These are phyloP conservation scores for apple (Malus domestica) DNA, from an alignment of 306 rosid species.

Conservation along the genomic window ASM211411v1 NC_041790.1:24794501-24795000, in stretches of 20 bases:
- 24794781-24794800: background rate
- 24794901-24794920: background rate
- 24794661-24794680: background rate
- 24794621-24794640: too few relatives aligned
- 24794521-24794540: too few relatives aligned
- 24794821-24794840: slow-evolving; percentile 6
- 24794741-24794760: slow-evolving; percentile 5
- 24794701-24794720: slow-evolving; percentile 25
- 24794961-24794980: background rate
- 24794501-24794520: too few relatives aligned
- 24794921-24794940: background rate
- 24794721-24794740: slow-evolving; percentile 30
- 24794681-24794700: slow-evolving; percentile 11
- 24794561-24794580: too few relatives aligned
- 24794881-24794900: slow-evolving; percentile 7
- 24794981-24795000: background rate
- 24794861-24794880: background rate
- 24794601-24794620: too few relatives aligned
- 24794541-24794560: too few relatives aligned
- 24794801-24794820: slow-evolving; percentile 6
- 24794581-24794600: too few relatives aligned
- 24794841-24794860: background rate
- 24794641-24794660: background rate
- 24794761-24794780: background rate
- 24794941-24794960: background rate